A percentile compares a stretch with the other conserved stretches of the same genome.
Evolutionary conservation across 1,284 basidiomycete species (phyloP).

Genomic region (Fistulina hepatica): DNA sequence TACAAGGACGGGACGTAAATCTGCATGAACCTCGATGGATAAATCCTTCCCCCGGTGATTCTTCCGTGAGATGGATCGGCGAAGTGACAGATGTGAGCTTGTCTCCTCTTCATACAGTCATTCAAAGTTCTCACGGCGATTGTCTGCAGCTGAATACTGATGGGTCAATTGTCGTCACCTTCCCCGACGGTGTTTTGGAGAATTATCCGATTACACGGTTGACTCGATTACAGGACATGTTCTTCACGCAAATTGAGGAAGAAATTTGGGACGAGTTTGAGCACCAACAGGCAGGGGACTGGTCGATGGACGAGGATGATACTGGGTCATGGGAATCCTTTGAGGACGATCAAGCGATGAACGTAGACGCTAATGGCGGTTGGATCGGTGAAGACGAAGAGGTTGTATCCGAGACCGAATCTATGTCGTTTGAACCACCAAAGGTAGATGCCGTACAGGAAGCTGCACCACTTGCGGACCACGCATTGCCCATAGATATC

Average conservation of each 20-base stretch:
- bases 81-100: conserved; percentile 62
- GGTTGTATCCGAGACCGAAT: no score
- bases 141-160: conserved; percentile 50
- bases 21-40: conserved; percentile 26
- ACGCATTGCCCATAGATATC: no score
- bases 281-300: conserved; percentile 26
- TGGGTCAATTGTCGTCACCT: conserved; percentile 55
- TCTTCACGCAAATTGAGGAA: conserved; percentile 70
- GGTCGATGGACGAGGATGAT: no score
- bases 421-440: neutral
- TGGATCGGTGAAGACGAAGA: conserved; percentile 34
- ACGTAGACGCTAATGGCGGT: conserved; percentile 35
- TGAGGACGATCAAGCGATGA: conserved; percentile 46
- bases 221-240: conserved; percentile 64
- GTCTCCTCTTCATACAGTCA: conserved; percentile 5
- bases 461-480: conserved; percentile 7
- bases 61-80: conserved; percentile 56
- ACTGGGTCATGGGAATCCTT: conserved; percentile 32
- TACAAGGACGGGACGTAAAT: conserved; percentile 27
- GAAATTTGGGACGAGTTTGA: conserved; percentile 50
- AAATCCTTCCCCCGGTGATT: conserved; percentile 36
- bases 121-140: conserved; percentile 5
- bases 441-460: neutral
- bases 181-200: conserved; percentile 39
- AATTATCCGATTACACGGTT: conserved; percentile 52